Evolutionary conservation across 2,329 filamentous ascomycete genomes (phyloP).

Genomic region (Curvularia sp.): DNA sequence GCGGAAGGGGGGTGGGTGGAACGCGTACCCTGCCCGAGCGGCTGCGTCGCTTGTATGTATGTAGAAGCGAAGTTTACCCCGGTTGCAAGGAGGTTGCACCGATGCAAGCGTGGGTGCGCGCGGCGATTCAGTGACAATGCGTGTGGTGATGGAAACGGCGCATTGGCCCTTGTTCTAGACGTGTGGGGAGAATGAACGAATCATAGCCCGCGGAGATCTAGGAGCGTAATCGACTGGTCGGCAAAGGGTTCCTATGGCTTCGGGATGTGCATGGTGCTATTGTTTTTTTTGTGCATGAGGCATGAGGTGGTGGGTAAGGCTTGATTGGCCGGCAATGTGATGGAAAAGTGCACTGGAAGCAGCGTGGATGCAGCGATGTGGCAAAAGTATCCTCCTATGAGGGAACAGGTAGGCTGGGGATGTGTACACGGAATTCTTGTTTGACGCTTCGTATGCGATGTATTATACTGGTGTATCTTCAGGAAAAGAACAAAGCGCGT

Average conservation of each 20-base stretch:
- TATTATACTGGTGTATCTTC: neutral
- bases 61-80: neutral
- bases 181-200: neutral
- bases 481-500: neutral
- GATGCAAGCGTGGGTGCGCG: too few species aligned
- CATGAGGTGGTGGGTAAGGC: neutral
- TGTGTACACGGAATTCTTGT: neutral
- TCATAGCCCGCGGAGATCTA: neutral
- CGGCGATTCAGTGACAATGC: neutral
- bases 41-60: neutral
- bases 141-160: neutral
- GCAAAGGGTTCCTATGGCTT: neutral
- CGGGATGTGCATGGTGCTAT: constrained; percentile 6
- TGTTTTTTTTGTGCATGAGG: neutral
- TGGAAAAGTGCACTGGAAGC: neutral
- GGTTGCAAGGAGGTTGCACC: neutral
- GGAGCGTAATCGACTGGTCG: neutral
- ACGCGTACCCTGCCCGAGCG: neutral
- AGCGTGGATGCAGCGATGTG: neutral
- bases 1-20: neutral
- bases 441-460: neutral
- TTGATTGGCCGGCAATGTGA: neutral
- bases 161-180: neutral
- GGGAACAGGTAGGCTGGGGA: neutral
- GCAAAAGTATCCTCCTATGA: neutral